Evolutionary conservation across 2,329 filamentous ascomycete genomes (phyloP), one percentile per base, ranked within the genome.

Genomic region (Fusarium equiseti): DNA sequence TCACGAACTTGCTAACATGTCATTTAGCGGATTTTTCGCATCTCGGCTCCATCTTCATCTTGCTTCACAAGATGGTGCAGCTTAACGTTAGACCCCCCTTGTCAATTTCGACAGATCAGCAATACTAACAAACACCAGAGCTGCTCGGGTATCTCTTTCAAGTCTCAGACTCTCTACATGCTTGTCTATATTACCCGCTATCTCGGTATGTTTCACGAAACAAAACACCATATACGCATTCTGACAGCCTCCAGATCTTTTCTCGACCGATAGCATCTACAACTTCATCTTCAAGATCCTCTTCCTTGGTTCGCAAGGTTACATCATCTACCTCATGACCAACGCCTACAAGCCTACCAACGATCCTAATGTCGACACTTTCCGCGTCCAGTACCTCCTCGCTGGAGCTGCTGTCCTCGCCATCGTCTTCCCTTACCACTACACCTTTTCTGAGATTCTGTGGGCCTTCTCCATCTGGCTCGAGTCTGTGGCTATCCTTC

Each of bases 381-480:
- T 99, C 87, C 94, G 95, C 75, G 93, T 98, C 49, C 92, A 97
- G 81, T 99, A 98, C 83, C 88, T 99, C 48, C 88, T 98, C 29
- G 94, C 88, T 46, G 93, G 91, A 58, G 92, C 94, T 66, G 90
- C 90, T 16, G 84, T 95, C 26, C 84, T 98, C 54, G 95, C 92
- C 46, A 77, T 98, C 61, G 77, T 98, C 29, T 92, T 97, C 75
- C 95, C 96, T 2, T 95, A 95, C 83, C 87, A 91, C 77, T 99
- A 97, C 83, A 92, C 88, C 7, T 74, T 91, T 38, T 88, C 89
- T 29, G 95, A 98, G 89, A 94, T 99, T 69, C 87, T 97, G 51
- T 99, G 96, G 96, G 92, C 96, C 24, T 99, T 98, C 81, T 97
- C 92, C 57, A 98, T 99, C 81, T 99, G 96, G 96, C 89, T 99